A percentile compares a stretch with the other conserved stretches of the same genome.
These are phyloP conservation scores for Pascua sp. DNA, from an alignment of 1,284 basidiomycete species.

Conservation along the genomic window DNA sequence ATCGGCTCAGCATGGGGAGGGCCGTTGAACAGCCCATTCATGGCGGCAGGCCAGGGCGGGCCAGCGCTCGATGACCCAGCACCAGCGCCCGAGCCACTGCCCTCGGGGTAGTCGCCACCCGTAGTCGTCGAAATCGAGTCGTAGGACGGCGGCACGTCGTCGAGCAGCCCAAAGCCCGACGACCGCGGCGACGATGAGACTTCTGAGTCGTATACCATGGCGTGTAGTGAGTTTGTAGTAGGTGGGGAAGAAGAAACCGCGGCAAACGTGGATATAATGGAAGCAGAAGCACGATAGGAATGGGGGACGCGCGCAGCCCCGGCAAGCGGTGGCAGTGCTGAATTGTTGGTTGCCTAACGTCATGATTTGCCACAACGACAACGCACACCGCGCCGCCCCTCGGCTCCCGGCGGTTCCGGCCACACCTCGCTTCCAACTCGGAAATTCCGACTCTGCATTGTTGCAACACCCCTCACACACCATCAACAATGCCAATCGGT, in stretches of 20 bases:
- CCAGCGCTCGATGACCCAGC: neutral
- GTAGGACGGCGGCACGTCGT: conserved; percentile 36
- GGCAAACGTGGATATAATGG: neutral
- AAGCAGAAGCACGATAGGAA: neutral
- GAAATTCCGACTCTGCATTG: too few relatives aligned
- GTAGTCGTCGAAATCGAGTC: conserved; percentile 16
- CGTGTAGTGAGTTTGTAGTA: neutral
- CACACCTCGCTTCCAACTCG: too few relatives aligned
- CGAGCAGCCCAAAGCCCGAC: conserved; percentile 4
- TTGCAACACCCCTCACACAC: neutral
- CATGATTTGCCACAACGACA: too few relatives aligned
- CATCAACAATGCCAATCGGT: conserved; percentile 14
- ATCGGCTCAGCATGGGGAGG: conserved; percentile 34
- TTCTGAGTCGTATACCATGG: conserved; percentile 4
- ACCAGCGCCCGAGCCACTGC: neutral
- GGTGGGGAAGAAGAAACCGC: neutral
- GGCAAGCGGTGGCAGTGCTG: too few relatives aligned
- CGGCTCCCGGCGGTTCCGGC: too few relatives aligned
- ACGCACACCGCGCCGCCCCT: too few relatives aligned
- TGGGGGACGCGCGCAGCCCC: too few relatives aligned
- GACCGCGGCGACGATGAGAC: conserved; percentile 3
- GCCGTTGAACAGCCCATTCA: conserved; percentile 27
- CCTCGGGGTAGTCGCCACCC: neutral
- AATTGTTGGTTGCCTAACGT: too few relatives aligned
- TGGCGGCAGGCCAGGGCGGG: conserved; percentile 16